Evolutionary conservation across 331 rosid species (phyloP).

Genomic region (Spiraea crenata): DNA sequence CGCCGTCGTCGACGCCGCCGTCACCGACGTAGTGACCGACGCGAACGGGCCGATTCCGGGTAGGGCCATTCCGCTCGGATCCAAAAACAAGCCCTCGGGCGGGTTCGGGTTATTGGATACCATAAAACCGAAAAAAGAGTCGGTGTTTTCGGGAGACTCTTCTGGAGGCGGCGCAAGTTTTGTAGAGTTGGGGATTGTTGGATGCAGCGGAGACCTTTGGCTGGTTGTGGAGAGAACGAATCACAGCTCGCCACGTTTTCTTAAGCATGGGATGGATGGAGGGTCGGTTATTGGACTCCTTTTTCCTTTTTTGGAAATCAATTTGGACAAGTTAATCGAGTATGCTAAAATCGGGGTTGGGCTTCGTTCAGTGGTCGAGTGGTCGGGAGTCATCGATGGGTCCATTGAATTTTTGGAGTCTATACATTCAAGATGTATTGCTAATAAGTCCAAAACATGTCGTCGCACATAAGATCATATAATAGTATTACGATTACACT

Average conservation of each 20-base stretch:
- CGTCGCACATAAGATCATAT: too few species aligned
- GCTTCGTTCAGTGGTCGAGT: background rate
- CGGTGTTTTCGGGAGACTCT: conserved; percentile 10
- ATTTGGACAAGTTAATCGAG: background rate
- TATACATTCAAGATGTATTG: too few species aligned
- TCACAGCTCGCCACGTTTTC: conserved; percentile 9
- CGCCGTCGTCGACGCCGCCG: conserved; percentile 33
- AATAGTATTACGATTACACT: too few species aligned
- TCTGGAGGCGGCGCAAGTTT: background rate
- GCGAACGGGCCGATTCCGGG: conserved; percentile 62
- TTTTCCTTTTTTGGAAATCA: background rate
- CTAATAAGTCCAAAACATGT: too few species aligned
- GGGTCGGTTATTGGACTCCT: background rate
- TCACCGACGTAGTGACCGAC: conserved; percentile 26
- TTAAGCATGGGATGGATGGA: background rate
- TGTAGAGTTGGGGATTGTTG: background rate
- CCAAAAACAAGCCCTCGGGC: conserved; percentile 67
- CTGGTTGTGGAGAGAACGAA: background rate
- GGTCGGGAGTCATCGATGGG: background rate
- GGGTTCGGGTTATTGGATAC: conserved; percentile 81
- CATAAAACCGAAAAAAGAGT: conserved; percentile 29
- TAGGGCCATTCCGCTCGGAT: conserved; percentile 57
- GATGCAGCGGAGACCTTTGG: background rate
- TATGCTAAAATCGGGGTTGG: background rate
- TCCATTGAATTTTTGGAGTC: too few species aligned